A percentile compares a stretch with the other conserved stretches of the same genome.
Evolutionary conservation across 2,329 filamentous ascomycete species (phyloP).

Genomic region (Microcyclospora tardicrescens): DNA sequence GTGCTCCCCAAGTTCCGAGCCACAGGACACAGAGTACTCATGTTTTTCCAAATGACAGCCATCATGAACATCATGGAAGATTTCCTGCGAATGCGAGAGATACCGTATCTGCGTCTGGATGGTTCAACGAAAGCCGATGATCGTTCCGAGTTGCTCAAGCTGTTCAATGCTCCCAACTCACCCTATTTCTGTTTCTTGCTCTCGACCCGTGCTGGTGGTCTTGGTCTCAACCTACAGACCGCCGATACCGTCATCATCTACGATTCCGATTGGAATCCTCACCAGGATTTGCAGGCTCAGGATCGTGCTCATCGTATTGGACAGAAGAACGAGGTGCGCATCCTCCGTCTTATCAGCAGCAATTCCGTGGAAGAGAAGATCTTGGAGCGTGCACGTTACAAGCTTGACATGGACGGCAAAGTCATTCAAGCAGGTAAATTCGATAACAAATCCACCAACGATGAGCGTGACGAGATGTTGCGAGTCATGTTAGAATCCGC

Average conservation of each 20-base stretch:
- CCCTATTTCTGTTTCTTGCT: constrained; percentile 96
- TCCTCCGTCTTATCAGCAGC: constrained; percentile 85
- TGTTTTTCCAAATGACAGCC: constrained; percentile 99
- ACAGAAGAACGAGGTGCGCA: constrained; percentile 98
- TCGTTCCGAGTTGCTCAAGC: constrained; percentile 73
- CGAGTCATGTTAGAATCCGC: constrained; percentile 80
- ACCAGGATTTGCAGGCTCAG: constrained; percentile 96
- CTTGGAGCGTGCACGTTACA: constrained; percentile 88
- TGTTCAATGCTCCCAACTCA: constrained; percentile 82
- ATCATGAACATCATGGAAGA: constrained; percentile 99
- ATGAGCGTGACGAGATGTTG: constrained; percentile 93
- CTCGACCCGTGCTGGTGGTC: constrained; percentile 95
- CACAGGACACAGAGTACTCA: constrained; percentile 86
- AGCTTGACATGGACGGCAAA: constrained; percentile 98
- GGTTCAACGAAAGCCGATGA: constrained; percentile 97
- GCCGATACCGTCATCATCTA: constrained; percentile 99
- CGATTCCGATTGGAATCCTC: constrained; percentile 98
- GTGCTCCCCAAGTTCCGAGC: constrained; percentile 85
- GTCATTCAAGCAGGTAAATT: constrained; percentile 99
- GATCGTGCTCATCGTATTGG: constrained; percentile 99
- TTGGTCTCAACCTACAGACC: constrained; percentile 92
- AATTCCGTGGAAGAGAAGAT: constrained; percentile 99
- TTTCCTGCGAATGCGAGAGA: constrained; percentile 70
- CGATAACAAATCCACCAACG: constrained; percentile 97
- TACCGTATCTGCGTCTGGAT: constrained; percentile 83